Conservation (phyloP, 306 rosid genomes). For the Comarum palustre region DNA sequence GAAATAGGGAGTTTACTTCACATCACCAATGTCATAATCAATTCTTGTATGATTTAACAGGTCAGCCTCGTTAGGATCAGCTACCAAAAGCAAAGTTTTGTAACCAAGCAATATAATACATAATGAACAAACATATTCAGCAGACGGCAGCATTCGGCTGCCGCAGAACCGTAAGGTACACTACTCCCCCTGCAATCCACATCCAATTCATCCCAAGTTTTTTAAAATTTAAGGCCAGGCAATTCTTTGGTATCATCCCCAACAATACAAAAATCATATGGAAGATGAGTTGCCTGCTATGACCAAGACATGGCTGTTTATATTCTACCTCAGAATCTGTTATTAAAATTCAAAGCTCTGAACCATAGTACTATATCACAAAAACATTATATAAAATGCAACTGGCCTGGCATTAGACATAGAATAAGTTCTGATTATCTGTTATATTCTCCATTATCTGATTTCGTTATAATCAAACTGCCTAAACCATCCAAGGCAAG, state of each 20-base stretch:
- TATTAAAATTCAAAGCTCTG: neutral
- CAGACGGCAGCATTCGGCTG: slow-evolving; percentile 11
- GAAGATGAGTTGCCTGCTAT: slow-evolving; percentile 9
- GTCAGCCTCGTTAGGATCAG: slow-evolving; percentile 14
- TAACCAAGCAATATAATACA: neutral
- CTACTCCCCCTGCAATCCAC: neutral
- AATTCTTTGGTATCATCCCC: slow-evolving; percentile 20
- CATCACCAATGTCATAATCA: neutral
- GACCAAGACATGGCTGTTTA: neutral
- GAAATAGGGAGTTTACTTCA: neutral
- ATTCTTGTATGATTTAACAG: slow-evolving; percentile 1
- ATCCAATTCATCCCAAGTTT: neutral
- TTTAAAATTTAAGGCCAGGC: neutral
- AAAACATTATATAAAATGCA: neutral
- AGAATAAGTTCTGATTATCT: neutral
- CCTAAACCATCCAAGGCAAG: slow-evolving; percentile 12
- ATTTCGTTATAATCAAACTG: slow-evolving; percentile 8
- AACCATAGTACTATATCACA: neutral
- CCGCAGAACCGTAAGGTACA: neutral
- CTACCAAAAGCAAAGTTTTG: slow-evolving; percentile 11
- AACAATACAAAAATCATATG: neutral
- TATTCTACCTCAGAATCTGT: neutral
- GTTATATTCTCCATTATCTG: neutral
- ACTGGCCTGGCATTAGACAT: slow-evolving; percentile 8
- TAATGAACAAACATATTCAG: neutral